Evolutionary conservation across 768 basidiomycete species (phyloP), one percentile per base, ranked within the genome.

Genomic region (Mrakia gelida): DNA sequence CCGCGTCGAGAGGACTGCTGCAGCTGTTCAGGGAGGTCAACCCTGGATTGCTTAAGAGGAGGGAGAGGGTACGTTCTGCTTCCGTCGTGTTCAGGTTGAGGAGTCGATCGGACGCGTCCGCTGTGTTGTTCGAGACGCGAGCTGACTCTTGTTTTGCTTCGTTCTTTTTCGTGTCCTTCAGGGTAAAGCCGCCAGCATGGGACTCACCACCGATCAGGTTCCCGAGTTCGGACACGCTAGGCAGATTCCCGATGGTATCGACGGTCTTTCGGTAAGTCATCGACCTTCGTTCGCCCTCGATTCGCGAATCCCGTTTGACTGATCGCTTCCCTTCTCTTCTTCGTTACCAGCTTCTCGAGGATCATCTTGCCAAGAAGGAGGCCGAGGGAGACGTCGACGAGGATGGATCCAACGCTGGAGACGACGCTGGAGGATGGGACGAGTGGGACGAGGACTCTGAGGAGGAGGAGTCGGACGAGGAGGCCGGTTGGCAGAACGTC

Each of bases 1-100:
- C 92, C n/a, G 94, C 92, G 65, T 91, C 93, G 3, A 87, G 97
- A 38, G 92, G 94, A 21, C 83, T 99, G 68, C 85, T 98, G 73
- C 92, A 92, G 83, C 86, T 98, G 23, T 99, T 92, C 86, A 88
- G 97, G n/a, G 95, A 98, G 81, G 92, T 96, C 78, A 97, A 98
- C 83, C 97, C 97, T 1, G 90, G 89, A 10, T 88, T 98, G 89
- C 87, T 99, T 81, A 96, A 94, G 84, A 87, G 90, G 80, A 87
- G 93, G 77, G 96, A 98, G 82, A 86, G 95, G 81, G 92, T 93
- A 80, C 73, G 90, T 83, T 32, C 43, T n/a, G n/a, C n/a, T 34
- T 73, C 16, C 13, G 41, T 49, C 59, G 6, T n/a, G 26, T 52
- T 52, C 11, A 2, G 49, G 49, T 21, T 2, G 49, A 15, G 49